Conservation (phyloP, 371 early-diverging fungal genomes). For the Sporodiniella umbellata region DNA sequence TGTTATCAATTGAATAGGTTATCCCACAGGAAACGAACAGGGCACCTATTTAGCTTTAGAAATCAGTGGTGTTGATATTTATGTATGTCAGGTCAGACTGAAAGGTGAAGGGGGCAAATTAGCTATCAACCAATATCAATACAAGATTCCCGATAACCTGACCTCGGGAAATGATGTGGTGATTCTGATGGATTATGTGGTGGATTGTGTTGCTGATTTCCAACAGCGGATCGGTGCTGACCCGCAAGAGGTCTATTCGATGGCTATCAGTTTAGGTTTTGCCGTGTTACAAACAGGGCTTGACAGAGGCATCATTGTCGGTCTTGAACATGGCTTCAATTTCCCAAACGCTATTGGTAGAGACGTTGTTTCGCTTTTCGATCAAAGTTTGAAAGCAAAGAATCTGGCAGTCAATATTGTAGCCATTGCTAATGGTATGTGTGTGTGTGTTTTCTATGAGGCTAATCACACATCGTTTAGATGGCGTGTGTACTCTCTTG, state of each 20-base stretch:
- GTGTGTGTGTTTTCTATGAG: not conserved
- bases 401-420: conserved; percentile 42
- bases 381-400: conserved; percentile 32
- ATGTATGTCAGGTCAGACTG: conserved; percentile 49
- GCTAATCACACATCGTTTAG: conserved; percentile 26
- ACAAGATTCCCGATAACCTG: conserved; percentile 77
- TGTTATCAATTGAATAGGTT: too few relatives aligned
- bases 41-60: conserved; percentile 90
- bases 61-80: conserved; percentile 75
- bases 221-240: conserved; percentile 27
- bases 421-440: conserved; percentile 47
- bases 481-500: conserved; percentile 90
- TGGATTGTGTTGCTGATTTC: conserved; percentile 47
- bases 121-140: conserved; percentile 59
- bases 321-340: conserved; percentile 42
- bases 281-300: conserved; percentile 44
- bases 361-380: conserved; percentile 40
- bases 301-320: conserved; percentile 35
- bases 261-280: conserved; percentile 46
- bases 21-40: conserved; percentile 80
- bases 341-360: conserved; percentile 41
- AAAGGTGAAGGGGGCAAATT: conserved; percentile 47
- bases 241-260: conserved; percentile 17
- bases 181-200: conserved; percentile 41
- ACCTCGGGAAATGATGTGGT: conserved; percentile 55